Percentiles rank a stretch among this genome's conserved stretches.
These are phyloP conservation scores for Termitomyces sp. DNA, from an alignment of 768 basidiomycete genomes.

Conservation along the genomic window DNA sequence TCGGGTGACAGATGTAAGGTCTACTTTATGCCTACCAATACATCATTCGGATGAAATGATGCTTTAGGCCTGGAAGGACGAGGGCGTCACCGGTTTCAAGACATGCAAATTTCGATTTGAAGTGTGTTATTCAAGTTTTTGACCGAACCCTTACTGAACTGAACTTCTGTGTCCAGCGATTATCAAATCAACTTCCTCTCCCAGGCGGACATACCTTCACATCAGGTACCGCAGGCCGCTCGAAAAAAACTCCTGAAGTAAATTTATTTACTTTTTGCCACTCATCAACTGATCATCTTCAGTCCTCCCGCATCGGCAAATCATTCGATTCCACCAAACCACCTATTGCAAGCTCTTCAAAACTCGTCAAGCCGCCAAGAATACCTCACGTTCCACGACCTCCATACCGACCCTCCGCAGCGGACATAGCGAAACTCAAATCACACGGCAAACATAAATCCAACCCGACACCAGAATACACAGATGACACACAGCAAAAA, in stretches of 20 bases:
- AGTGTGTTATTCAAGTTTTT: conserved; percentile 1
- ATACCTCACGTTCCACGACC: conserved; percentile 1
- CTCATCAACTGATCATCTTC: background rate
- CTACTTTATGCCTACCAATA: background rate
- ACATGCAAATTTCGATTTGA: conserved; percentile 20
- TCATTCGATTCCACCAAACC: background rate
- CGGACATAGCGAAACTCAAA: conserved; percentile 2
- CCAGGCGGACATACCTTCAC: background rate
- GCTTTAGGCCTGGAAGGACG: conserved; percentile 15
- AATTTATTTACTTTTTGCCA: background rate
- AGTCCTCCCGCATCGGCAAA: background rate
- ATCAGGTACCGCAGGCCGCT: background rate
- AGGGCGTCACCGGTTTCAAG: conserved; percentile 17
- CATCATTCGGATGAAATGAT: background rate
- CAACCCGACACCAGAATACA: background rate
- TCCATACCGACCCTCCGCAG: conserved; percentile 9
- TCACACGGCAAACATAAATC: background rate
- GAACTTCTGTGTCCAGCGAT: background rate
- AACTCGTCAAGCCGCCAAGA: background rate
- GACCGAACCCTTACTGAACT: background rate
- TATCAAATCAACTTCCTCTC: conserved; percentile 6
- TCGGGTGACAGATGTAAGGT: conserved; percentile 13
- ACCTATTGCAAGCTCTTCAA: background rate
- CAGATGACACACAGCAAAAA: background rate
- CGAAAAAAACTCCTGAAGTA: background rate